phyloP scores from a whole-genome alignment of 1,139 yeast species.

The Eremothecium coryli region DNA sequence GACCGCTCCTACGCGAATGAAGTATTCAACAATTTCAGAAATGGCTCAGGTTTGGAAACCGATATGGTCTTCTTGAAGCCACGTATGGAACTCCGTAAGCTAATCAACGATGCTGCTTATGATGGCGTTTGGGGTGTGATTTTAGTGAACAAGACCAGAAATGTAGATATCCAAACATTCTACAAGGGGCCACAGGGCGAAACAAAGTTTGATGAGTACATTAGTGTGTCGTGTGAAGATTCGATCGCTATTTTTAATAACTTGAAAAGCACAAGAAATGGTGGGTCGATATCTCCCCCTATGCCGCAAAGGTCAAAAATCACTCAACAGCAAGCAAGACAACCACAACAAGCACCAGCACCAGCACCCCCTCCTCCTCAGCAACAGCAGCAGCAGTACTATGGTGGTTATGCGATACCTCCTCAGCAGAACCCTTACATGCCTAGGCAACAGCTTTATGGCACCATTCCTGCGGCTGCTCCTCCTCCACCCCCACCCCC shows the following conservation, averaged over 20 bases:
- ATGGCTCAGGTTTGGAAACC: slow-evolving; percentile 40
- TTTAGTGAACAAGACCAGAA: slow-evolving; percentile 46
- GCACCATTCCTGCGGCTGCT: slow-evolving; percentile 14
- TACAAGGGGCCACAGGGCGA: slow-evolving; percentile 58
- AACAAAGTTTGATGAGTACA: slow-evolving; percentile 75
- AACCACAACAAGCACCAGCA: slow-evolving; percentile 17
- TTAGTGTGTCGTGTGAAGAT: slow-evolving; percentile 52
- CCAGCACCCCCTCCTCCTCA: slow-evolving; percentile 11
- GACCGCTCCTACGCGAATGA: slow-evolving; percentile 49
- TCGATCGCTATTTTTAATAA: slow-evolving; percentile 45
- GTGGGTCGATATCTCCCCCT: slow-evolving; percentile 14
- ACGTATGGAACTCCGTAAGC: slow-evolving; percentile 43
- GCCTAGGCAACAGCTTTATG: slow-evolving; percentile 20
- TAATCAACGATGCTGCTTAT: slow-evolving; percentile 70
- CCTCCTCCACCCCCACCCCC: slow-evolving; percentile 25
- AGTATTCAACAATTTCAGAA: slow-evolving; percentile 46
- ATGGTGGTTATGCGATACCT: slow-evolving; percentile 21
- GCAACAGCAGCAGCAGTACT: slow-evolving; percentile 22
- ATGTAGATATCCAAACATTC: slow-evolving; percentile 64
- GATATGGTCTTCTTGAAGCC: slow-evolving; percentile 43
- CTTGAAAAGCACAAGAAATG: slow-evolving; percentile 30
- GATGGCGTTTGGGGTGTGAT: slow-evolving; percentile 71
- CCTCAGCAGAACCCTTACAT: slow-evolving; percentile 12
- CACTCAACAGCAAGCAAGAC: slow-evolving; percentile 8
- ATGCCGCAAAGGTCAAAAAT: not conserved